Base-by-base conservation (phyloP, 441 rosid genomes). In the Theobroma grandiflorum region DNA sequence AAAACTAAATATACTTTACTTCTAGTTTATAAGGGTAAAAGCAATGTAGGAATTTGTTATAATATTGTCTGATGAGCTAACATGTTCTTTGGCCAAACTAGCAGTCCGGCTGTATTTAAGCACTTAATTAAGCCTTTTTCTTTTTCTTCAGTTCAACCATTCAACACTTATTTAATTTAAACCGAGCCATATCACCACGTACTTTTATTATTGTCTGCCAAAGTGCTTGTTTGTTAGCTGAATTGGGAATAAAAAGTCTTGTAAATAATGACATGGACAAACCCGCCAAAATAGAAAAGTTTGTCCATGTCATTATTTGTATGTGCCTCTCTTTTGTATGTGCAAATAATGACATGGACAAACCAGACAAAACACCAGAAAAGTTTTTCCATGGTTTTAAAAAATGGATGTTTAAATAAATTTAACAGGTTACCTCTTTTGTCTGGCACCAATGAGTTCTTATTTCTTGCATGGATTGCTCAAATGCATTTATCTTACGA, bases 381-480 rank as follows among this genome's bases (percentile, higher is more conserved):
- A 50, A 31, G 35, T 38, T 40, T 38, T 10, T 40, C 8, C 37
- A 57, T 52, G 22, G 35, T 15, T 16, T 31, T 69, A 33, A 69
- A 49, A 26, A 61, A 40, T 1, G 47, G 22, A 76, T 52, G 11
- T 55, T 8, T 12, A 72, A 72, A 81, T 7, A 61, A 62, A 49
- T 68, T 31, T 47, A 69, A 58, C 42, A 72, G 10, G 26, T 81
- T 86, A 92, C 98, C 96, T 91, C 95, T 82, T 88, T 91, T 63
- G 90, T 80, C 82, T 80, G 84, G 75, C 86, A 76, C 90, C 90
- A 91, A 33, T 80, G 72, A 75, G 78, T 84, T 80, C 84, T 84
- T 53, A 88, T 83, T 85, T 89, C 89, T 74, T 81, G 84, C 76
- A 89, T 77, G 66, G 64, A 80, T 67, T 83, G 90, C 67, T 84